A percentile compares a stretch with the other conserved stretches of the same genome.
Conservation (phyloP, 1,139 yeast genomes). For the Debaryomycetaceae sp. region DNA sequence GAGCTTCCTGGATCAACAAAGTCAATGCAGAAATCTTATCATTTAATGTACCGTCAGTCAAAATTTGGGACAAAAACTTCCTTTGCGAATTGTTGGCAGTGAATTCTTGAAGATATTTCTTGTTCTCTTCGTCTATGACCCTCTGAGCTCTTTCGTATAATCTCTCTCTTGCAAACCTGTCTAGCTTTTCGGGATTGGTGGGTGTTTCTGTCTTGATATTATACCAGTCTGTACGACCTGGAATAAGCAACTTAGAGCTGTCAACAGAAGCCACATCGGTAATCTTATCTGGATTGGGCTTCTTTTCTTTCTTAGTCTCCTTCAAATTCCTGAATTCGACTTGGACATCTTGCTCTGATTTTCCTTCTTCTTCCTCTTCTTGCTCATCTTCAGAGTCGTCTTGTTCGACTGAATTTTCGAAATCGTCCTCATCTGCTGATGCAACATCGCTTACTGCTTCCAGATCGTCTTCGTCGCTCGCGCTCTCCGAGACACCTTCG, state of each 20-base stretch:
- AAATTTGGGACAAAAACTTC: constrained; percentile 83
- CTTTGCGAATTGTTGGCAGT: constrained; percentile 79
- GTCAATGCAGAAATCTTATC: constrained; percentile 97
- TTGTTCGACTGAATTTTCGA: no score
- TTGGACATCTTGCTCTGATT: constrained; percentile 10
- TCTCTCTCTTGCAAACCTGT: constrained; percentile 49
- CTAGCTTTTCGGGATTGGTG: constrained; percentile 40
- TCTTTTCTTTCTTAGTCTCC: constrained; percentile 11
- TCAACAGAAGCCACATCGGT: constrained; percentile 53
- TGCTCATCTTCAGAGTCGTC: constrained; percentile 6
- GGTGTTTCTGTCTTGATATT: constrained; percentile 36
- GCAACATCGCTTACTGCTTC: constrained; percentile 12
- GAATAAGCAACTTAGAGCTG: constrained; percentile 55
- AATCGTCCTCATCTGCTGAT: constrained; percentile 11
- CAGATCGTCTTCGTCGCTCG: constrained; percentile 15
- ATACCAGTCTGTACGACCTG: constrained; percentile 77
- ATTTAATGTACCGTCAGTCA: constrained; percentile 88
- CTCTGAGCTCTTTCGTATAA: constrained; percentile 65
- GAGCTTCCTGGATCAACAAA: constrained; percentile 89
- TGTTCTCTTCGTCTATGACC: constrained; percentile 68
- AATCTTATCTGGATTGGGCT: constrained; percentile 37
- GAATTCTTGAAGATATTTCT: constrained; percentile 69
- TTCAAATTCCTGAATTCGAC: constrained; percentile 10
- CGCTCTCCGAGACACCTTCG: constrained; percentile 14
- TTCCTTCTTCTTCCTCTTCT: constrained; percentile 19